phyloP scores from a whole-genome alignment of 768 basidiomycete species.

The Collybia sordida region DNA sequence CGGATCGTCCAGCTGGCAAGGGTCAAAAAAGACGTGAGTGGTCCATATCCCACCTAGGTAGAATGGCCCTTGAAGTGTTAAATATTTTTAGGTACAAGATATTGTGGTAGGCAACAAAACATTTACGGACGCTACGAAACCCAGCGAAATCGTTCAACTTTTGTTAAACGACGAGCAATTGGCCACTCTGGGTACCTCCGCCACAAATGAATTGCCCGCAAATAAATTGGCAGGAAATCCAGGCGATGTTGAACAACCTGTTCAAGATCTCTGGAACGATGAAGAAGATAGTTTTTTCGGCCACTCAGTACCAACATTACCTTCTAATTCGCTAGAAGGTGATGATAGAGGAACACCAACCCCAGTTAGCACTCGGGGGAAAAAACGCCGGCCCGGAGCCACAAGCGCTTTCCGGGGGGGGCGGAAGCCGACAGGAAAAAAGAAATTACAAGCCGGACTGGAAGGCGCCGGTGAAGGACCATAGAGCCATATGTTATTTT shows the following conservation, averaged over 20 bases:
- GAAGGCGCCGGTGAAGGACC: too few species aligned
- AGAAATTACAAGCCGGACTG: too few species aligned
- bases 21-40: conserved; percentile 88
- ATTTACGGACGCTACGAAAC: conserved; percentile 89
- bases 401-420: conserved; percentile 35
- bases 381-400: conserved; percentile 38
- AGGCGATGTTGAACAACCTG: conserved; percentile 33
- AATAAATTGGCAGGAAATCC: conserved; percentile 23
- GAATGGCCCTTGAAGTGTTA: conserved; percentile 3
- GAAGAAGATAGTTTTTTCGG: conserved; percentile 88
- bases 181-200: conserved; percentile 60
- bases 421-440: conserved; percentile 29
- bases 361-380: conserved; percentile 35
- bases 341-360: conserved; percentile 34
- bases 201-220: conserved; percentile 32
- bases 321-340: conserved; percentile 20
- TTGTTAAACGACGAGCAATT: conserved; percentile 94
- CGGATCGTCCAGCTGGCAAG: conserved; percentile 95
- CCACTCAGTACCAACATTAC: conserved; percentile 38
- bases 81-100: conserved; percentile 79
- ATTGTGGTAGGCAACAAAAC: conserved; percentile 98
- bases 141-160: conserved; percentile 94
- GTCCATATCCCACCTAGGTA: conserved; percentile 18
- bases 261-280: conserved; percentile 78
- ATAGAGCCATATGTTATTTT: too few species aligned